Evolutionary conservation across 768 basidiomycete species (phyloP).

Genomic region (Suillus decipiens): DNA sequence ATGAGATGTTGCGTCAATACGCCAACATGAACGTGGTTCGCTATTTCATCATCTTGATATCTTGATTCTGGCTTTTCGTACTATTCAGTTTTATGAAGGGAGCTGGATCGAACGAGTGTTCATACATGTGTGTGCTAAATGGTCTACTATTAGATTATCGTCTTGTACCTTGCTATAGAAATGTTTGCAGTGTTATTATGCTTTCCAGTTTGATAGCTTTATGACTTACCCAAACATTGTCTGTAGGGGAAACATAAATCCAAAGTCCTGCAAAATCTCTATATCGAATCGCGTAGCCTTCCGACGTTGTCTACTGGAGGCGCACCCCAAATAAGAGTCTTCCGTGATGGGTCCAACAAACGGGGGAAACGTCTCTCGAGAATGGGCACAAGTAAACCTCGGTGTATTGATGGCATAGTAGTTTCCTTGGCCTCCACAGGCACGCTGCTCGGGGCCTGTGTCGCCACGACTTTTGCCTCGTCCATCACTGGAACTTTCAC

Average conservation of each 20-base stretch:
- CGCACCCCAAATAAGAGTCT: constrained; percentile 73
- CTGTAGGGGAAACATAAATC: neutral
- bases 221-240: neutral
- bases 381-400: constrained; percentile 48
- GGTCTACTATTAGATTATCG: constrained; percentile 11
- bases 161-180: neutral
- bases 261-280: neutral
- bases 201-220: neutral
- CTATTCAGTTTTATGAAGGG: neutral
- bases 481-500: constrained; percentile 30
- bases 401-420: constrained; percentile 17
- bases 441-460: constrained; percentile 2
- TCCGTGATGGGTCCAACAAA: constrained; percentile 58
- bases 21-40: neutral
- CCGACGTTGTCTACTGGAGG: constrained; percentile 67
- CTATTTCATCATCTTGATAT: neutral
- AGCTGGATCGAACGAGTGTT: constrained; percentile 13
- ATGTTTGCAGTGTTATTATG: neutral
- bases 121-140: constrained; percentile 3
- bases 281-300: constrained; percentile 36
- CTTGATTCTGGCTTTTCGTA: constrained; percentile 5
- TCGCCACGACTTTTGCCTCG: constrained; percentile 22
- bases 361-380: constrained; percentile 48
- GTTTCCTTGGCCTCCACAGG: neutral
- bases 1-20: constrained; percentile 26